Evolutionary conservation across 2,329 filamentous ascomycete genomes (phyloP), one percentile per base, ranked within the genome.

Genomic region (Neoarthrinium moseri): DNA sequence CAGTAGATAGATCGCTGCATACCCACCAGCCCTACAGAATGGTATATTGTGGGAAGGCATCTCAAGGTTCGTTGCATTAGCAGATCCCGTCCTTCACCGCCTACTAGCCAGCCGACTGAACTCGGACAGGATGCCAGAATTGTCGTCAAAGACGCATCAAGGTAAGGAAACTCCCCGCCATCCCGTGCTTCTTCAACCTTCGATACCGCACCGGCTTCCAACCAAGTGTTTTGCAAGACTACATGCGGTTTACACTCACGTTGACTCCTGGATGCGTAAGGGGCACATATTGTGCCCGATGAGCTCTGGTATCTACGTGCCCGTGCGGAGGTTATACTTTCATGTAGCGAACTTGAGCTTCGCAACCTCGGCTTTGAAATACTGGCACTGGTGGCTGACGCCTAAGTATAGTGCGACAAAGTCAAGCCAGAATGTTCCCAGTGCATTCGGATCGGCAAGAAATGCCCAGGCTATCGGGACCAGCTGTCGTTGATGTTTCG

Each of bases 401-500:
- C 24, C 12, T 5, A 18, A 40, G 17, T 36, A 13, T 50, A 81
- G 78, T 86, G 82, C 64, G 81, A 85, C 61, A 81, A 80, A 58
- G 70, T 73, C 37, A 71, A 69, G 32, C 81, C 82, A 5, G 72
- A 78, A 56, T 86, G 82, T 56, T 79, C 79, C 20, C 81, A 85
- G 69, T 85, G 82, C 58, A 67, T 76, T 35, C 78, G 80, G 32
- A 74, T 80, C 36, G 73, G 74, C 56, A 80, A 81, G 61, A 73
- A 69, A 55, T 86, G 82, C 54, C 79, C 81, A 17, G 82, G 82
- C 6, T 85, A 86, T 56, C 73, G 82, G 53, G 81, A 85, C 51
- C 78, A 83, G 60, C 65, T 84, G 26, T 81, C 80, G 24, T 68
- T 85, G 47, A 78, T 85, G 74, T 86, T 86, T 59, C 78, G 81